Conservation (phyloP, 805 yeast genomes). For the Yarrowia phangngaensis region DNA sequence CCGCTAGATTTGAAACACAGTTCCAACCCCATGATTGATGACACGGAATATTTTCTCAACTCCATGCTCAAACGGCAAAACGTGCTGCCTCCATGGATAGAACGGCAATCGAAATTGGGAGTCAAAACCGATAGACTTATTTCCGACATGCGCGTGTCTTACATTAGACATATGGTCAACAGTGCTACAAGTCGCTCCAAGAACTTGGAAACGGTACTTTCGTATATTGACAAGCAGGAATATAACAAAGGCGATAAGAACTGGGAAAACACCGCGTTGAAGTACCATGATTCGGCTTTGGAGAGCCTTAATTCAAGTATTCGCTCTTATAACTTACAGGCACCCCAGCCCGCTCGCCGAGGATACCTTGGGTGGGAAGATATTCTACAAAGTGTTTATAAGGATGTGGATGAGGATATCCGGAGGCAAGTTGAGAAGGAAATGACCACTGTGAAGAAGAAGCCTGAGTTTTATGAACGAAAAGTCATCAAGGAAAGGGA, state of each 20-base stretch:
- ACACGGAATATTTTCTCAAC: slow-evolving; percentile 74
- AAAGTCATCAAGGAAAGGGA: background rate
- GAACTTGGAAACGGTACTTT: slow-evolving; percentile 4
- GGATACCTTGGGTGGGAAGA: slow-evolving; percentile 47
- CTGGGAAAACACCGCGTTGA: slow-evolving; percentile 43
- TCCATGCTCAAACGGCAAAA: slow-evolving; percentile 69
- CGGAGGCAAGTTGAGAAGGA: slow-evolving; percentile 15
- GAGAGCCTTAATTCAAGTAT: slow-evolving; percentile 47
- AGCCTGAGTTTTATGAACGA: slow-evolving; percentile 3
- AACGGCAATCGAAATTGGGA: slow-evolving; percentile 60
- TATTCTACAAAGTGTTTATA: slow-evolving; percentile 46
- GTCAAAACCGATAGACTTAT: slow-evolving; percentile 46
- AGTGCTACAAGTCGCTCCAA: background rate
- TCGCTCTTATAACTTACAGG: slow-evolving; percentile 59
- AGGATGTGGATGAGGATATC: slow-evolving; percentile 35
- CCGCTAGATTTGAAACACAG: slow-evolving; percentile 44
- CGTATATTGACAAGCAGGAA: background rate
- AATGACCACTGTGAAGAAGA: slow-evolving; percentile 12
- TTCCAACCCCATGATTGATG: slow-evolving; percentile 57
- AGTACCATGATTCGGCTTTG: slow-evolving; percentile 41
- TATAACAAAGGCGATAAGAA: slow-evolving; percentile 21
- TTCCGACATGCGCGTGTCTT: background rate
- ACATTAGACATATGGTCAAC: slow-evolving; percentile 20
- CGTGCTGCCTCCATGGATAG: slow-evolving; percentile 87
- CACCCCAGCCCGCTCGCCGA: slow-evolving; percentile 57